Base-by-base conservation (phyloP, 371 early-diverging fungal genomes). In the Mucor circinelloides region DNA sequence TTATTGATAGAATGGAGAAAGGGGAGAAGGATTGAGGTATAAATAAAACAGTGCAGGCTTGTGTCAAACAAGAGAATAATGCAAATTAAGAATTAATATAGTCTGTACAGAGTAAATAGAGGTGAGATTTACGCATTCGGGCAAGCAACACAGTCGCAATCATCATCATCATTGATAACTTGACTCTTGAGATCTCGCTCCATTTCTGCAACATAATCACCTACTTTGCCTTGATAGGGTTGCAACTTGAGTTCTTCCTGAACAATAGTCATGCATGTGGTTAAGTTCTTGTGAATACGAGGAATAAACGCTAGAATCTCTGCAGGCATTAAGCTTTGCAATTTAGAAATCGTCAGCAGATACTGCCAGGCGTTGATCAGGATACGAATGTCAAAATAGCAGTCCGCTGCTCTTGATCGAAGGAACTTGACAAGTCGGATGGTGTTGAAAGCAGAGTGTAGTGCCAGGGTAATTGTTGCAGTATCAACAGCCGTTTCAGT, bases 301-400 rank as follows among this genome's bases (percentile, higher is more conserved):
- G 72, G 72, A 7, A 72, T 57, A 7, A 64, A 42, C 6, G 23
- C 60, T 7, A 28, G 12, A 6, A 71, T 60, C 10, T 67, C 59
- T 7, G 58, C 44, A 1, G 62, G 60, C 56, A 71, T 46, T 0
- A 60, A 28, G 1, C 30, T 7, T 19, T 60, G 54, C 28, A 72
- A n/a, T 44, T 58, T 60, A 1, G 72, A 72, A 15, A 72, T 58
- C 0, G 25, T 44, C 42, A 72, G 3, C 32, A 77, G 31, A 6
- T 72, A 31, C 2, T 69, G 66, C 74, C 77, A 77, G 6, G 72
- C 74, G 30, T 70, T 74, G 19, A 72, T 61, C 42, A 77, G 19
- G 2, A 67, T 25, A 12, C 72, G 69, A 52, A 77, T 74, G 44
- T 77, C 75, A 58, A 77, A 77, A 52, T 68, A 72, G 31, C 77